Percentiles rank a stretch among this genome's conserved stretches.
phyloP scores from a whole-genome alignment of 2,329 filamentous ascomycete genomes.

The Colletotrichum camelliae region DNA sequence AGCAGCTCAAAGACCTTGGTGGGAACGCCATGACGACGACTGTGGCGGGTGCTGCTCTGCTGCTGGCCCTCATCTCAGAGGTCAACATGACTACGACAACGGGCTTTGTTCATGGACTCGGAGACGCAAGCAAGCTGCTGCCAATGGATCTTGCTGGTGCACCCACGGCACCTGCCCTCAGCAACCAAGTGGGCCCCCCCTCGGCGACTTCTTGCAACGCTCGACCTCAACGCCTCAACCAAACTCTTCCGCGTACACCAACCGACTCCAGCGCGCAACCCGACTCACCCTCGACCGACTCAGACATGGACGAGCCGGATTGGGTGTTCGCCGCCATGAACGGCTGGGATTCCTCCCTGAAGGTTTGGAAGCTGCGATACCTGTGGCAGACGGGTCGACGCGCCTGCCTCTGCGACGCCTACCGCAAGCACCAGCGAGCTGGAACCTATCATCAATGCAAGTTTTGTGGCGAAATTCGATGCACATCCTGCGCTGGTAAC shows the following conservation, averaged over 20 bases:
- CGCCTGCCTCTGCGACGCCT: slow-evolving; percentile 40
- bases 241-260: not conserved
- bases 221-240: not conserved
- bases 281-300: not conserved
- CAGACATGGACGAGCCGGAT: not conserved
- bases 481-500: slow-evolving; percentile 44
- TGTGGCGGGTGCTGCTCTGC: slow-evolving; percentile 68
- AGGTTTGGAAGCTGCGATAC: not conserved
- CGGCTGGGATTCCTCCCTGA: not conserved
- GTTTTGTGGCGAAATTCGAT: slow-evolving; percentile 40
- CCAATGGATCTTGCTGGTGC: not conserved
- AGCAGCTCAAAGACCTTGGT: slow-evolving; percentile 71
- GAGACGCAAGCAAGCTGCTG: not conserved
- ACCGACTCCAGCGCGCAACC: not conserved
- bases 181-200: not conserved
- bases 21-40: slow-evolving; percentile 83
- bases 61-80: slow-evolving; percentile 59
- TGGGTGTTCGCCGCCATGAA: not conserved
- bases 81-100: not conserved
- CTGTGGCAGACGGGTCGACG: slow-evolving; percentile 27
- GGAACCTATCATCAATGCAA: slow-evolving; percentile 30
- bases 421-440: slow-evolving; percentile 32
- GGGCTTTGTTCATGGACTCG: not conserved
- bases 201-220: not conserved
- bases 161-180: not conserved